Base-by-base conservation (phyloP, 139 green algal species). In the Desmodesmus armatus region DNA sequence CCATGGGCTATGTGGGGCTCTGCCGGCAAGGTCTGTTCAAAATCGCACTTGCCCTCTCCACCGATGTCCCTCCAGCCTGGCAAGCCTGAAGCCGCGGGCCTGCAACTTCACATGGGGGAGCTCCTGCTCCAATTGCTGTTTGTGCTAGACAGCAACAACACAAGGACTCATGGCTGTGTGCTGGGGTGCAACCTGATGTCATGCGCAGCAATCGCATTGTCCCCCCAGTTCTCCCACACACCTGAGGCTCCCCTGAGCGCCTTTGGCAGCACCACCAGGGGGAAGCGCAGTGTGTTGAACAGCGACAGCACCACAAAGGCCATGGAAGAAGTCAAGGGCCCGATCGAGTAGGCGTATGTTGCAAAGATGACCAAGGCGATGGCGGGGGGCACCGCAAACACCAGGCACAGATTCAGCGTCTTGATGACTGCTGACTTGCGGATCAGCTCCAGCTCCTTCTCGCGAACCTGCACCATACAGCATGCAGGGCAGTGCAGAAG, bases 261-360 rank as follows among this genome's bases (percentile, higher is more conserved):
- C 88, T 94, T 95, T 53, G 93, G 93, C 76, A 96, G 90, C 88
- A 96, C 93, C 37, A 96, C 90, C 29, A 97, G 80, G 3, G 94
- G 94, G 87, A 96, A 95, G 72, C 93, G 90, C 72, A 97, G 85
- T 13, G 95, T 93, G 85, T 96, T 95, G 89, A 97, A 96, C 35
- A 97, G 93, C 25, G 93, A 93, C 58, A 94, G 80, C 85, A 92
- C 90, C 40, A 93, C 93, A 89, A 96, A 96, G 19, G 90, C 91
- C 41, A 93, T 92, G 37, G 87, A 83, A 2, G 89, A 70, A 33
- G 79, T 85, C 7, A 94, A 83, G 70, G 49, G 85, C 3, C 85
- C 85, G 66, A 87, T 37, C 63, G 63, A 85, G 72, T 91, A 93
- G 11, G 90, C 89, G 53, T 95, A 95, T 29, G 89, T 93, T 15